phyloP scores from a whole-genome alignment of 305 asterid genomes.

The Caryopteris hybrid region DNA sequence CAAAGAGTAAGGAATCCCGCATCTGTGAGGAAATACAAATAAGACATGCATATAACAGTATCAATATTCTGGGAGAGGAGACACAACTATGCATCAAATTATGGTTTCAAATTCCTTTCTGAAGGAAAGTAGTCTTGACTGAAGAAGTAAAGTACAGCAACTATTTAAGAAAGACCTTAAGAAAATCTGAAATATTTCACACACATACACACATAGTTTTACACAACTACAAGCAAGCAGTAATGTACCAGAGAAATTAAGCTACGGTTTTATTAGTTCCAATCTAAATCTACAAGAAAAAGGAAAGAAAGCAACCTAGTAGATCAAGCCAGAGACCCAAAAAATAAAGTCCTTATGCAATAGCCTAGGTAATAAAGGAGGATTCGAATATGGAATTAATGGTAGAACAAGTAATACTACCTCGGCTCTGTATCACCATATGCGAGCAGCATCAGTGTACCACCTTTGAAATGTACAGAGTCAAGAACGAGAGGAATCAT shows the following conservation, averaged over 20 bases:
- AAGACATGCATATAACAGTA: conserved; percentile 23
- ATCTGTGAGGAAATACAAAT: conserved; percentile 24
- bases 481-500: conserved; percentile 75
- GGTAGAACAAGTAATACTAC: conserved; percentile 33
- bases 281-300: conserved; percentile 1
- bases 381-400: conserved; percentile 6
- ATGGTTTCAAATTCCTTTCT: conserved; percentile 1
- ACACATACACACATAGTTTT: not conserved
- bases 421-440: conserved; percentile 96
- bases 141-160: not conserved
- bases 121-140: conserved; percentile 2
- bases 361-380: conserved; percentile 9
- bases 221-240: conserved; percentile 11
- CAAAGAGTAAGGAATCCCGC: conserved; percentile 32
- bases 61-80: conserved; percentile 8
- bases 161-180: not conserved
- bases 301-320: not conserved
- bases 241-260: not conserved
- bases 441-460: conserved; percentile 88
- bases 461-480: conserved; percentile 81
- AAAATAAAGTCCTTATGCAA: not conserved
- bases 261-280: not conserved
- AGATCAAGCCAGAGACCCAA: not conserved
- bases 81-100: conserved; percentile 3
- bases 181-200: not conserved